Evolutionary conservation across 176 grass and related monocot genomes (phyloP).

Genomic region (Bothriochloa decipiens): DNA sequence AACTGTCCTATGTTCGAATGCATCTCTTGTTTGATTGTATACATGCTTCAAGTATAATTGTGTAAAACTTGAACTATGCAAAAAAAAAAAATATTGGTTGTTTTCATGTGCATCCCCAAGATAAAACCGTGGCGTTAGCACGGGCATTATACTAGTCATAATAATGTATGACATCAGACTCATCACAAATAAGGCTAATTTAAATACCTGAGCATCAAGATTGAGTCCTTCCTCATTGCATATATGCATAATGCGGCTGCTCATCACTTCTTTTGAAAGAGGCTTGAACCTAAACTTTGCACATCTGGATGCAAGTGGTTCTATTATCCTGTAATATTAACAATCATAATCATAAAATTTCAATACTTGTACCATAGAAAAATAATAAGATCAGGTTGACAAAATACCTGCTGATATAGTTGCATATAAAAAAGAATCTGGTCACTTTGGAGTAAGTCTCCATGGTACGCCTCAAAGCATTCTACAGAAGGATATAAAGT

Average conservation of each 20-base stretch:
- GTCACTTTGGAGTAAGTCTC: constrained; percentile 97
- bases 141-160: no score
- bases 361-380: constrained; percentile 9
- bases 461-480: constrained; percentile 83
- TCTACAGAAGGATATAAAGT: constrained; percentile 52
- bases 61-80: no score
- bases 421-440: constrained; percentile 99
- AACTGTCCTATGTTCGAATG: no score
- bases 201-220: constrained; percentile 76
- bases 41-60: no score
- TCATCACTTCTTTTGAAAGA: constrained; percentile 94
- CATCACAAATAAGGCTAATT: not conserved
- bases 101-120: no score
- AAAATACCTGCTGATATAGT: constrained; percentile 98
- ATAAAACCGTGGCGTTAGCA: no score
- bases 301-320: constrained; percentile 96
- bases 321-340: constrained; percentile 80
- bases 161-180: not conserved
- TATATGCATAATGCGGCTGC: constrained; percentile 87
- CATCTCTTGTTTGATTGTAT: no score
- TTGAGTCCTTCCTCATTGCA: constrained; percentile 88
- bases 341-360: constrained; percentile 3
- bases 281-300: constrained; percentile 99
- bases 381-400: constrained; percentile 10
- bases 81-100: no score